phyloP scores from a whole-genome alignment of 257 asterid genomes.

The Fraxinus pennsylvanica region DNA sequence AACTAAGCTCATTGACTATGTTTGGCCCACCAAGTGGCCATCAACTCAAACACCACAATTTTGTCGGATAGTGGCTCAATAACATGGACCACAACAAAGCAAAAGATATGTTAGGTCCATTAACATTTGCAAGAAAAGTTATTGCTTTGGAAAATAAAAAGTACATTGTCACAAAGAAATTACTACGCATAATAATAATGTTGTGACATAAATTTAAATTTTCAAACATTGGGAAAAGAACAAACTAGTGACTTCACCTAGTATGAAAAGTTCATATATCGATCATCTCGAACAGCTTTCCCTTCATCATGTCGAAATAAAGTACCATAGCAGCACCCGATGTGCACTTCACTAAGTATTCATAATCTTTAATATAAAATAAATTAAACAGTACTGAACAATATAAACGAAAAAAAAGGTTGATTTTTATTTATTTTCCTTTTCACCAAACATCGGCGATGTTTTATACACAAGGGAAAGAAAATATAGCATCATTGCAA shows the following conservation, averaged over 20 bases:
- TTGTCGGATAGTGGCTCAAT: not conserved
- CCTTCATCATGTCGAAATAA: not conserved
- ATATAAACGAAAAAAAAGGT: not conserved
- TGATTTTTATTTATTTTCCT: not conserved
- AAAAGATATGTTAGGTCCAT: constrained; percentile 7
- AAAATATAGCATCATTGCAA: constrained; percentile 22
- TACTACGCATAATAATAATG: not conserved
- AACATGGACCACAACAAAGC: constrained; percentile 5
- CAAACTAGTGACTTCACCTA: not conserved
- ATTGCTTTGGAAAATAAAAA: not conserved
- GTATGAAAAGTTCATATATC: not conserved
- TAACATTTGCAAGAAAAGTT: not conserved
- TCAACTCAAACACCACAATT: constrained; percentile 11
- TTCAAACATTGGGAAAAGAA: not conserved
- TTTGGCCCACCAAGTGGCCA: constrained; percentile 24
- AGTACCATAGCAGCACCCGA: not conserved
- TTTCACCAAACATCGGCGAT: not conserved
- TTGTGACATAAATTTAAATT: not conserved
- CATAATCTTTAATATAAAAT: not conserved
- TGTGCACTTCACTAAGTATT: not conserved
- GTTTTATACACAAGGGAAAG: not conserved
- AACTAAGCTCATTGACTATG: constrained; percentile 26
- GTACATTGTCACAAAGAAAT: not conserved
- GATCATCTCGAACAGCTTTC: not conserved
- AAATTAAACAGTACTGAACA: not conserved